These are phyloP conservation scores for Lupinus albus DNA, from an alignment of 306 rosid species.

Conservation along the genomic window DNA sequence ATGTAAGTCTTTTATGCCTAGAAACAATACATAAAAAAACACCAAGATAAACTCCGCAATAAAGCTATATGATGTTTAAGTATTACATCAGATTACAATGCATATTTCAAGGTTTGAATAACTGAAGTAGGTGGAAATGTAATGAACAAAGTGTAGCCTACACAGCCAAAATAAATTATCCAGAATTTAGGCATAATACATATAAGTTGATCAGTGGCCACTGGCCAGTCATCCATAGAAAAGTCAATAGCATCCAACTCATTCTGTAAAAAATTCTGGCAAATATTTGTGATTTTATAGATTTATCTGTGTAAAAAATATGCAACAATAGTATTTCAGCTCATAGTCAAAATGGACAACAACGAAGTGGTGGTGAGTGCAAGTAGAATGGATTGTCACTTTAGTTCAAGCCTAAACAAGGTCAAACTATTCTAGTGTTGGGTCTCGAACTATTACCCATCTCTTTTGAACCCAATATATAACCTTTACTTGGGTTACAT, in stretches of 20 bases:
- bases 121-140: slow-evolving; percentile 20
- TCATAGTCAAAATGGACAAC: slow-evolving; percentile 27
- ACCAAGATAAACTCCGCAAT: not conserved
- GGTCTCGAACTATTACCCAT: slow-evolving; percentile 15
- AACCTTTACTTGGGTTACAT: not conserved
- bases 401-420: not conserved
- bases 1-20: not conserved
- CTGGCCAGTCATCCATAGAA: slow-evolving; percentile 10
- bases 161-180: not conserved
- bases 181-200: slow-evolving; percentile 13
- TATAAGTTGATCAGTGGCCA: not conserved
- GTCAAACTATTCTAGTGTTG: not conserved
- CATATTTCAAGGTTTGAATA: slow-evolving; percentile 3
- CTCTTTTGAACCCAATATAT: not conserved
- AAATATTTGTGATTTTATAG: not conserved
- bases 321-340: slow-evolving; percentile 23
- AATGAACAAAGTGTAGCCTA: not conserved
- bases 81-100: not conserved
- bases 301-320: not conserved
- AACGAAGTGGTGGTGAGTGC: slow-evolving; percentile 13
- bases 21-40: slow-evolving; percentile 33
- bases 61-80: not conserved
- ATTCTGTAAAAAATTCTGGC: not conserved
- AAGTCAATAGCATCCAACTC: not conserved
- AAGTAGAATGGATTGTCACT: slow-evolving; percentile 7